Percentiles rank a stretch among this genome's conserved stretches.
Evolutionary conservation across 225 moss, liverwort and hornwort species (phyloP).

Genomic region (Bryoerythrophyllum caledonicum): DNA sequence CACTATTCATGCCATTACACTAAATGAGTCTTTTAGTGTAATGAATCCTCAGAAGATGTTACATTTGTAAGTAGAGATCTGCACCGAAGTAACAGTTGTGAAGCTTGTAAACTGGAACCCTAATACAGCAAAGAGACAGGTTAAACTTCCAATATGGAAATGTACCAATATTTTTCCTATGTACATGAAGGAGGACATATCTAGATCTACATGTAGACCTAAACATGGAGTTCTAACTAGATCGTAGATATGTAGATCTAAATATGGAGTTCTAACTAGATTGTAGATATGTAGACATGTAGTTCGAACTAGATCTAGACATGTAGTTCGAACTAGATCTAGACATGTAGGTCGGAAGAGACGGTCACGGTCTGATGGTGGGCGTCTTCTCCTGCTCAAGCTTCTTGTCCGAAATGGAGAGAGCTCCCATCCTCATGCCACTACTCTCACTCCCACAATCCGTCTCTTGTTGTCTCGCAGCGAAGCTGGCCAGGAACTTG

Average conservation of each 20-base stretch:
- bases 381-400: conserved; percentile 57
- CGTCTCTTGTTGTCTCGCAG: conserved; percentile 30
- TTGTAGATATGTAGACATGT: too few species aligned
- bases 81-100: background rate
- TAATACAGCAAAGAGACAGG: background rate
- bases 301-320: too few species aligned
- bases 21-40: too few species aligned
- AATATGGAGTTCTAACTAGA: too few species aligned
- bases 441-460: conserved; percentile 54
- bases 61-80: background rate
- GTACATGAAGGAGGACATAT: conserved; percentile 23
- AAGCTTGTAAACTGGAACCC: background rate
- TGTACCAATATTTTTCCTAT: background rate
- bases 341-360: background rate
- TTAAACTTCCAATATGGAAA: conserved; percentile 8
- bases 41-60: too few species aligned
- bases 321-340: background rate
- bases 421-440: conserved; percentile 27
- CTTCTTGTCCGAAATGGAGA: conserved; percentile 47
- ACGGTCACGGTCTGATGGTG: conserved; percentile 38
- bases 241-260: too few species aligned
- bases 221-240: too few species aligned
- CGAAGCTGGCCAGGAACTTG: conserved; percentile 44
- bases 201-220: background rate
- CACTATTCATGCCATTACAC: too few species aligned